Base-by-base conservation (phyloP, 352 stramenopile species). In the Phytopythium montanum region DNA sequence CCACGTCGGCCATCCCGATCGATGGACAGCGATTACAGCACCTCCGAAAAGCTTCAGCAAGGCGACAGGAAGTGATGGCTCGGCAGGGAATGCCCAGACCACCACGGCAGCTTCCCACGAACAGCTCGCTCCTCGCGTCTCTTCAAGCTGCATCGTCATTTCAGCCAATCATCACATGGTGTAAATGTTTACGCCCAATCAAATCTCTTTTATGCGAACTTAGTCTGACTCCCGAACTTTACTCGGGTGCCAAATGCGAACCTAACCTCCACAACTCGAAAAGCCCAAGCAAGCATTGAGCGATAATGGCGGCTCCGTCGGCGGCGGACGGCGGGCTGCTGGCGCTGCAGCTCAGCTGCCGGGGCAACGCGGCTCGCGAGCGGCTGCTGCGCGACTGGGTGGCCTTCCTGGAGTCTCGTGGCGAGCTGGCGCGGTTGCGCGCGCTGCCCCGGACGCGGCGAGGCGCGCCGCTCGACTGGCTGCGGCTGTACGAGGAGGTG, bases 401-500 rank as follows among this genome's bases (percentile, higher is more conserved):
- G 10, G 61, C 72, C 39, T 90, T 92, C 51, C 16, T 46, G 2
- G 81, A 92, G 59, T 21, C 65, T 14, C 79, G 81, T 1, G 69
- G 68, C 0, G 77, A 90, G 65, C 44, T 73, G 18, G 34, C 62
- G 34, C 54, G 72, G 39, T 69, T 92, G 19, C 79, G 85, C 39
- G 56, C 18, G 4, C 72, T 92, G 49, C 81, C 81, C 10, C 79
- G 73, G 64, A 79, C 72, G 33, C 77, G 75, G 2, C 69, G 80
- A 12, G 79, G 79, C 48, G 68, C 64, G 31, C 21, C 69, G 2
- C 85, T 94, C 62, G 81, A 92, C 68, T 90, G 83, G 76, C 66
- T 94, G 23, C 73, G 82, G 42, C 66, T 94, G 54, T 94, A 94
- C 67, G 85, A 94, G 58, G 85, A 92, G 56, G 81, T 94, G 36